Percentiles rank a stretch among this genome's conserved stretches.
These are phyloP conservation scores for Vitis hybrid DNA, from an alignment of 177 flowering plant species.

Conservation along the genomic window DNA sequence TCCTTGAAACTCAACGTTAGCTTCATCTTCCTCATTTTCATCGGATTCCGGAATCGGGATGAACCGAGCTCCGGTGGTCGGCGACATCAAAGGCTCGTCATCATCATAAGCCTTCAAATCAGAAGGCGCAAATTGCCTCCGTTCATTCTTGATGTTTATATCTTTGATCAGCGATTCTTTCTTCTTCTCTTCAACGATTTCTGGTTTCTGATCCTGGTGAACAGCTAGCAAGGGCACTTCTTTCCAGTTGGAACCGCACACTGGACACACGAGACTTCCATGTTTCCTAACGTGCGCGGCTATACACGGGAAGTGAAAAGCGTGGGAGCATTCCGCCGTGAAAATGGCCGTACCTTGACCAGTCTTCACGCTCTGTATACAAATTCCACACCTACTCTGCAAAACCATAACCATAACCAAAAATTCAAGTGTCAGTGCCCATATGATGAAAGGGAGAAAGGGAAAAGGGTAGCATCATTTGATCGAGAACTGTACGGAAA, in stretches of 20 bases:
- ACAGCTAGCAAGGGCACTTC: conserved; percentile 54
- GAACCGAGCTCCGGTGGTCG: conserved; percentile 39
- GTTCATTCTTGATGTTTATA: not conserved
- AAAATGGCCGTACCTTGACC: conserved; percentile 88
- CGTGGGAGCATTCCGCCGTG: conserved; percentile 91
- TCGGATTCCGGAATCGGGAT: conserved; percentile 65
- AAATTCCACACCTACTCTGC: conserved; percentile 78
- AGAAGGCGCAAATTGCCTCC: conserved; percentile 3
- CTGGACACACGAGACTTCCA: conserved; percentile 61
- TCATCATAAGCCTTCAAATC: conserved; percentile 54
- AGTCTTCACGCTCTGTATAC: conserved; percentile 65
- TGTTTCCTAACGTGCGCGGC: conserved; percentile 51
- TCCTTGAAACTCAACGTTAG: conserved; percentile 54
- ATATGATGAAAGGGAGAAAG: not conserved
- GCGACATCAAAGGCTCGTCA: conserved; percentile 61
- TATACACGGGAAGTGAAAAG: conserved; percentile 85
- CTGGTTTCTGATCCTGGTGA: conserved; percentile 21
- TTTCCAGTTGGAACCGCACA: conserved; percentile 62
- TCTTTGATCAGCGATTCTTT: not conserved
- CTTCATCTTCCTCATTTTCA: conserved; percentile 41
- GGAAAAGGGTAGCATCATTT: not conserved
- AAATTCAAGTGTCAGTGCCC: no score
- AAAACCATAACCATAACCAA: not conserved
- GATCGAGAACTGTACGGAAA: not conserved
- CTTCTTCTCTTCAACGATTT: not conserved